phyloP scores from a whole-genome alignment of 345 rosid species.

The Hypericum perforatum region DNA sequence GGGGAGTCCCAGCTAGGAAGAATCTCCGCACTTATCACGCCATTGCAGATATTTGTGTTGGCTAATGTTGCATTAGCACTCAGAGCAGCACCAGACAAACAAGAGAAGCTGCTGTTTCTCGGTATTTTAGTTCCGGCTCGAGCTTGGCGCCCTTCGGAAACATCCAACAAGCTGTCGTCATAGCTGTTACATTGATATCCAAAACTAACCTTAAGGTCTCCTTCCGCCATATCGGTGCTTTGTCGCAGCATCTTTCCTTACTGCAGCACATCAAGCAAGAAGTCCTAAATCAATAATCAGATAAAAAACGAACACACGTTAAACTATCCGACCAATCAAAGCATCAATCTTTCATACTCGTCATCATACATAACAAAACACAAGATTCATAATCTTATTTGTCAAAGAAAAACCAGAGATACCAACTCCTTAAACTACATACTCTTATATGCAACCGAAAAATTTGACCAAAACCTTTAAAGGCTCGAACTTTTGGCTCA shows the following conservation, averaged over 20 bases:
- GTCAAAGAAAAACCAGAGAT: too few relatives aligned
- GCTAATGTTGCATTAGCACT: slow-evolving; percentile 96
- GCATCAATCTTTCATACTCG: too few relatives aligned
- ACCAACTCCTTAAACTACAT: too few relatives aligned
- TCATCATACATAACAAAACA: too few relatives aligned
- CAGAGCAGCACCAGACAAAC: slow-evolving; percentile 89
- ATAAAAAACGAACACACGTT: too few relatives aligned
- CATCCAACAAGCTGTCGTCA: slow-evolving; percentile 16
- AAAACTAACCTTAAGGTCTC: slow-evolving; percentile 81
- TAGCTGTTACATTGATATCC: slow-evolving; percentile 68
- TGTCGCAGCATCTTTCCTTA: slow-evolving; percentile 32
- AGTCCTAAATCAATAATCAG: too few relatives aligned
- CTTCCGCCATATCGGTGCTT: slow-evolving; percentile 34
- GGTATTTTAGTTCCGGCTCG: slow-evolving; percentile 33
- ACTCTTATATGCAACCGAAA: too few relatives aligned
- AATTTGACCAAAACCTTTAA: too few relatives aligned
- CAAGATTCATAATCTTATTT: too few relatives aligned
- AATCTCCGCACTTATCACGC: slow-evolving; percentile 75
- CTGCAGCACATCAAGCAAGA: slow-evolving; percentile 16
- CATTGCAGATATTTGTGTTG: slow-evolving; percentile 88
- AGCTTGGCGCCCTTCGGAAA: slow-evolving; percentile 23
- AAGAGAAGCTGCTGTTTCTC: slow-evolving; percentile 69
- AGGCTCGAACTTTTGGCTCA: too few relatives aligned
- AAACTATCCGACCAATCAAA: too few relatives aligned
- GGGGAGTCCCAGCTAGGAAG: slow-evolving; percentile 87